phyloP scores from a whole-genome alignment of 2,329 filamentous ascomycete species.

The Teratosphaeria pseudoeucalypti region DNA sequence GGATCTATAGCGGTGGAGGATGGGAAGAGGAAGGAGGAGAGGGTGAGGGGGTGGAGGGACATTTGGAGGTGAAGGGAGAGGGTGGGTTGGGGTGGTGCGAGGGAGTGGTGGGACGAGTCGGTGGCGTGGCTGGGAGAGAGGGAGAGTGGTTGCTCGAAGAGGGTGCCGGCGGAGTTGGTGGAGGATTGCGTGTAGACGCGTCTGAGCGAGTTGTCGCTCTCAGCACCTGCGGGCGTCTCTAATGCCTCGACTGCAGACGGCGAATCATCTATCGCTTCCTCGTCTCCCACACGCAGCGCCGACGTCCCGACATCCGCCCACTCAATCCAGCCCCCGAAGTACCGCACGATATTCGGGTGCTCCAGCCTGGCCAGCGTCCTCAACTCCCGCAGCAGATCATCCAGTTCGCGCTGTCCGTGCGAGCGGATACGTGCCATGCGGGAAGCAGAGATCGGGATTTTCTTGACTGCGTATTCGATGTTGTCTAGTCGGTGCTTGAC shows the following conservation, averaged over 20 bases:
- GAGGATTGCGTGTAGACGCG: constrained; percentile 7
- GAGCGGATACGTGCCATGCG: constrained; percentile 36
- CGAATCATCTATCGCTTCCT: neutral
- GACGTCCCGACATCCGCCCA: constrained; percentile 15
- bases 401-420: constrained; percentile 43
- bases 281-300: neutral
- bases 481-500: constrained; percentile 52
- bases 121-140: too few species aligned
- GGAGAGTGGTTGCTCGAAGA: neutral
- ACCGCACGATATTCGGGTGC: constrained; percentile 57
- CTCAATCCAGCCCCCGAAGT: constrained; percentile 57
- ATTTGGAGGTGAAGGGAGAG: constrained; percentile 58
- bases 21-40: constrained; percentile 47
- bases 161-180: constrained; percentile 7
- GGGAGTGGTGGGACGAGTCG: too few species aligned
- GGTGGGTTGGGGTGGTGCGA: constrained; percentile 6
- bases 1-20: constrained; percentile 7
- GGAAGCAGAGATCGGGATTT: constrained; percentile 47
- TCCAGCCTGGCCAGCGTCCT: constrained; percentile 38
- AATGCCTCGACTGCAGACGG: neutral
- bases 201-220: constrained; percentile 8
- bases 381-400: constrained; percentile 50
- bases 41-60: constrained; percentile 53
- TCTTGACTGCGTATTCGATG: constrained; percentile 55
- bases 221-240: neutral